Conservation (phyloP, 139 green algal species). For the Parachlorella kessleri region DNA sequence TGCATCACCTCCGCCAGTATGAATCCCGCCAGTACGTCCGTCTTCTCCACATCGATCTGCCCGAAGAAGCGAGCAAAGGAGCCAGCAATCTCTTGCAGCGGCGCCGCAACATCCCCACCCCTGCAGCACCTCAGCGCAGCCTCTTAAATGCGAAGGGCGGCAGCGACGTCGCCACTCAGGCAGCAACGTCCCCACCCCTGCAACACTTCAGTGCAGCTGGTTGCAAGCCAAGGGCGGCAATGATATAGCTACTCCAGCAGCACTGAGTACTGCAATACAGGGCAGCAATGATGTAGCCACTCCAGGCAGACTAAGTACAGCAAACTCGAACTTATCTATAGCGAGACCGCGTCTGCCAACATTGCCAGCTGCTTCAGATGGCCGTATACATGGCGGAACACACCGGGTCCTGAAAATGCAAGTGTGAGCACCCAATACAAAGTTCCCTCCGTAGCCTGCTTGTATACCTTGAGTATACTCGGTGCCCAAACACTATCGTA, state of each 20-base stretch:
- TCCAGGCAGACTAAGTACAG: too few relatives aligned
- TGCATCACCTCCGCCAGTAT: constrained; percentile 2
- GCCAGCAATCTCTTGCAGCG: constrained; percentile 12
- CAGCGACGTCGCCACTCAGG: not conserved
- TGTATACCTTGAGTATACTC: too few relatives aligned
- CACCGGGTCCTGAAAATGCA: too few relatives aligned
- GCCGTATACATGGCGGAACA: too few relatives aligned
- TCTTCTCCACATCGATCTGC: constrained; percentile 13
- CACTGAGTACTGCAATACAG: too few relatives aligned
- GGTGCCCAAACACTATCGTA: not conserved
- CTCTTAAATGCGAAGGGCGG: not conserved
- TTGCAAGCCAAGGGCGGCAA: not conserved
- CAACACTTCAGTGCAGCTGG: not conserved
- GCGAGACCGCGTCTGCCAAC: too few relatives aligned
- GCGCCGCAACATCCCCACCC: not conserved
- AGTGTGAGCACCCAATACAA: too few relatives aligned
- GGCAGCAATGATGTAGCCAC: too few relatives aligned
- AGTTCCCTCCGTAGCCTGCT: too few relatives aligned
- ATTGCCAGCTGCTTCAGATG: too few relatives aligned
- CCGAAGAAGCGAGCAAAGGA: constrained; percentile 16
- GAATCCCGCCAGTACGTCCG: constrained; percentile 2
- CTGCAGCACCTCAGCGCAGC: not conserved
- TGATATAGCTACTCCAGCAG: not conserved
- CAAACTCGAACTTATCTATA: too few relatives aligned
- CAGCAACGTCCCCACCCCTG: not conserved